Evolutionary conservation across 1,284 basidiomycete species (phyloP).

Genomic region (Ganoderma lingzhi): DNA sequence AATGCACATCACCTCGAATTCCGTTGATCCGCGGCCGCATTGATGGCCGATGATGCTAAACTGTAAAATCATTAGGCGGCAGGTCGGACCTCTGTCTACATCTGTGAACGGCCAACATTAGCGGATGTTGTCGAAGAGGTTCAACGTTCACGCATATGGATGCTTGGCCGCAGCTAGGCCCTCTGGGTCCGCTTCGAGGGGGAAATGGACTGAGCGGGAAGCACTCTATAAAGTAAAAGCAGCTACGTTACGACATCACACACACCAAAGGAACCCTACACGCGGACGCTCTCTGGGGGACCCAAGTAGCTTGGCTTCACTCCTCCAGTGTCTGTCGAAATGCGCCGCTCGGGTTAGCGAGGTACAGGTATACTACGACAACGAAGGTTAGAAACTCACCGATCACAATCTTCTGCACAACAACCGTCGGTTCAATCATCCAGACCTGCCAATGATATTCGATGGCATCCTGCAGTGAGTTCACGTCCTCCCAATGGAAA

Average conservation of each 20-base stretch:
- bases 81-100: no score
- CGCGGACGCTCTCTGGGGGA: slow-evolving; percentile 62
- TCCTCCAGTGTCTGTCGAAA: slow-evolving; percentile 58
- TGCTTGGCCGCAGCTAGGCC: slow-evolving; percentile 22
- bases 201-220: slow-evolving; percentile 4
- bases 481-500: slow-evolving; percentile 5
- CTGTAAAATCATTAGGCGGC: no score
- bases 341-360: background rate
- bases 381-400: slow-evolving; percentile 44
- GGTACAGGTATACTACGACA: no score
- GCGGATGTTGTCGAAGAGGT: background rate
- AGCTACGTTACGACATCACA: background rate
- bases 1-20: no score
- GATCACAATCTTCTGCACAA: slow-evolving; percentile 69
- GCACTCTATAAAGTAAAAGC: background rate
- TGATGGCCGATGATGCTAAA: no score
- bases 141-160: background rate
- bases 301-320: slow-evolving; percentile 65
- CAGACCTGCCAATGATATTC: slow-evolving; percentile 48
- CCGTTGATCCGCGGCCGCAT: no score
- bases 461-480: slow-evolving; percentile 4
- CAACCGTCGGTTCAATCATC: slow-evolving; percentile 67
- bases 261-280: slow-evolving; percentile 17
- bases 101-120: no score
- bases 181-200: slow-evolving; percentile 24